Conservation (phyloP, 768 basidiomycete species). For the Dentipellis sp. region DNA sequence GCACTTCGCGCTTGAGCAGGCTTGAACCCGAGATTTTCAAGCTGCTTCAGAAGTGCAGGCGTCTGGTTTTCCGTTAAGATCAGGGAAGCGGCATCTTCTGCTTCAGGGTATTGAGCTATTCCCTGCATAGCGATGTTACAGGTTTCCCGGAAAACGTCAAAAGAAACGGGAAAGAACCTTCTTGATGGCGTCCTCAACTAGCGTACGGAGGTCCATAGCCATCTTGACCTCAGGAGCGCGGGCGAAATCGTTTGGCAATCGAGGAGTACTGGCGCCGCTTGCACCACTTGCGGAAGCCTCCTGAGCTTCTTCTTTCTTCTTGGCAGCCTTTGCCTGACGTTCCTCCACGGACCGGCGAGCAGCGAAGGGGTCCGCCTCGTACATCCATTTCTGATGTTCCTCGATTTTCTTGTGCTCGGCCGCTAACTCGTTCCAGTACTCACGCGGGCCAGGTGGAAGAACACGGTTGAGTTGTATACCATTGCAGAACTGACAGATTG, state of each 20-base stretch:
- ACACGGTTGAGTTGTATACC: slow-evolving; percentile 62
- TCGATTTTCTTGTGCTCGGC: slow-evolving; percentile 59
- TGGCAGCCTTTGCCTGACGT: slow-evolving; percentile 48
- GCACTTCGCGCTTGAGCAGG: slow-evolving; percentile 41
- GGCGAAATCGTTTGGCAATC: slow-evolving; percentile 29
- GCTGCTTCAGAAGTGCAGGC: slow-evolving; percentile 38
- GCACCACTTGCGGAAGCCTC: slow-evolving; percentile 8
- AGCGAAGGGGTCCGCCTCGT: slow-evolving; percentile 77
- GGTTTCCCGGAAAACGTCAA: slow-evolving; percentile 2
- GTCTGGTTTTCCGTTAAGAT: slow-evolving; percentile 34
- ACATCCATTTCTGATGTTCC: slow-evolving; percentile 78
- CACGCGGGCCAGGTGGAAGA: slow-evolving; percentile 75
- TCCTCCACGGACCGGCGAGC: slow-evolving; percentile 60
- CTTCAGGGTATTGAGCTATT: slow-evolving; percentile 41
- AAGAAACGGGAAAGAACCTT: slow-evolving; percentile 35
- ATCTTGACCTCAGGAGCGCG: slow-evolving; percentile 73
- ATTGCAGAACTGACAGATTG: slow-evolving; percentile 55
- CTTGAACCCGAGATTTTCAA: slow-evolving; percentile 62
- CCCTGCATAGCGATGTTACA: slow-evolving; percentile 28
- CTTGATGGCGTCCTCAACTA: slow-evolving; percentile 76
- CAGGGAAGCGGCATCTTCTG: slow-evolving; percentile 24
- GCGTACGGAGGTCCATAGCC: slow-evolving; percentile 63
- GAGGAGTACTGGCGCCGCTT: slow-evolving; percentile 4
- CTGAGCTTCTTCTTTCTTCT: slow-evolving; percentile 30
- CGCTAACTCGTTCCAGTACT: slow-evolving; percentile 79